Evolutionary conservation across 2,329 filamentous ascomycete genomes (phyloP), one percentile per base, ranked within the genome.

Genomic region (Anthostomella pinea): DNA sequence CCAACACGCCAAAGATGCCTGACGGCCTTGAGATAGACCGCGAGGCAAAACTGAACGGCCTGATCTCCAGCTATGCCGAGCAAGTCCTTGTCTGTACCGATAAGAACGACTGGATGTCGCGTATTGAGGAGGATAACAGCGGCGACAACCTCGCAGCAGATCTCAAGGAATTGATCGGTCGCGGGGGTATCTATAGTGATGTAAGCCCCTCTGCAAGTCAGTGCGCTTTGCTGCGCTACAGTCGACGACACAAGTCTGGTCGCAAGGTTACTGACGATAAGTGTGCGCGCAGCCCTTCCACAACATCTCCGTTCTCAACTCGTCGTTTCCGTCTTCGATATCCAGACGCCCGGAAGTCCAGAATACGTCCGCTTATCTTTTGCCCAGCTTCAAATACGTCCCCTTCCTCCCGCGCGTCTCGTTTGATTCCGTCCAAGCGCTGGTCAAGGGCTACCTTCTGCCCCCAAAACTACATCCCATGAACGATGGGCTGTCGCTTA

Each of bases 81-180:
- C 89, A 96, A 51, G 76, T 96, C 3, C 64, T 97, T 8, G 72
- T 96, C 10, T 90, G 85, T 45, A 95, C 89, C 0, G 89, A 87
- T 4, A 78, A 80, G 43, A 66, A 73, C 19, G 86, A 95, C 64
- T 96, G 90, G 90, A 70, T 73, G 18, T 90, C 85, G 55, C 77
- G 79, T 39, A 94, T 96, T 45, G 89, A 95, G 58, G 82, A 95
- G 29, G 88, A 94, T 41, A 78, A 83, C 51, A 74, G 64, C 53
- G 77, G 69, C 11, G 73, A 80, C 48, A 83, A 83, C 49, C 60
- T 90, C 13, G 80, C 83, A 5, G 79, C 83, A 23, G 81, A 86
- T 37, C 60, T 96, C 40, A 91, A 87, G 59, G 73, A 77, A 49
- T 58, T 87, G 22, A 65, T 87, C 45, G 83, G 82, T 3, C 69